These are phyloP conservation scores for Gossypium gossypioides DNA, from an alignment of 441 rosid genomes.

Conservation along the genomic window DNA sequence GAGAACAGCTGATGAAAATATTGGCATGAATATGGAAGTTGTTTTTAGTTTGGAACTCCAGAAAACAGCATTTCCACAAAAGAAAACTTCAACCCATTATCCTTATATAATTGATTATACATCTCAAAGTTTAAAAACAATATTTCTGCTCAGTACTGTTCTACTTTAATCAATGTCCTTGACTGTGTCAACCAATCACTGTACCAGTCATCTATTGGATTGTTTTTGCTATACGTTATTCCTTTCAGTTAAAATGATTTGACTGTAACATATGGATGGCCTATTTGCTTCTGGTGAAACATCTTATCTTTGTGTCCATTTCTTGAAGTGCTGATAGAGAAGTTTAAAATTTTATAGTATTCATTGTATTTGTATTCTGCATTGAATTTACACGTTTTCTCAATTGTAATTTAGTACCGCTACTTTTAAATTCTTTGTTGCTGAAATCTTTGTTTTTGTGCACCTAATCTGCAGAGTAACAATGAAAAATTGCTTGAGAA, in stretches of 20 bases:
- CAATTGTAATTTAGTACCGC: background rate
- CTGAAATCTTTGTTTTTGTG: slow-evolving; percentile 17
- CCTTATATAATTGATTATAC: background rate
- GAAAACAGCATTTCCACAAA: background rate
- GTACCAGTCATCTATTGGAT: background rate
- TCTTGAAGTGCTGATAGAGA: background rate
- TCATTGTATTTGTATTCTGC: background rate
- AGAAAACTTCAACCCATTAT: background rate
- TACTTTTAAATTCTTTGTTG: slow-evolving; percentile 1
- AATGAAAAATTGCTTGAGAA: slow-evolving; percentile 94
- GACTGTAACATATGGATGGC: background rate
- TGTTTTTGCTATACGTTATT: background rate
- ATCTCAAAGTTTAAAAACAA: background rate
- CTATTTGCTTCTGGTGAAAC: background rate
- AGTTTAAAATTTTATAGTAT: background rate
- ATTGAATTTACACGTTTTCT: background rate
- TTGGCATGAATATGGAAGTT: background rate
- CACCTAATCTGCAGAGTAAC: slow-evolving; percentile 61
- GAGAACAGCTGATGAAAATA: background rate
- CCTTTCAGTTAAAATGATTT: background rate
- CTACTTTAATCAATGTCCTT: background rate
- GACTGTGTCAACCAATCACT: background rate
- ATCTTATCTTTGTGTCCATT: background rate
- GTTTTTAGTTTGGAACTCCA: background rate
- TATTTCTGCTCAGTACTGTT: background rate